Percentiles rank a stretch among this genome's conserved stretches.
These are phyloP conservation scores for Rhynchosporium agropyri DNA, from an alignment of 2,329 filamentous ascomycete species.

Conservation along the genomic window DNA sequence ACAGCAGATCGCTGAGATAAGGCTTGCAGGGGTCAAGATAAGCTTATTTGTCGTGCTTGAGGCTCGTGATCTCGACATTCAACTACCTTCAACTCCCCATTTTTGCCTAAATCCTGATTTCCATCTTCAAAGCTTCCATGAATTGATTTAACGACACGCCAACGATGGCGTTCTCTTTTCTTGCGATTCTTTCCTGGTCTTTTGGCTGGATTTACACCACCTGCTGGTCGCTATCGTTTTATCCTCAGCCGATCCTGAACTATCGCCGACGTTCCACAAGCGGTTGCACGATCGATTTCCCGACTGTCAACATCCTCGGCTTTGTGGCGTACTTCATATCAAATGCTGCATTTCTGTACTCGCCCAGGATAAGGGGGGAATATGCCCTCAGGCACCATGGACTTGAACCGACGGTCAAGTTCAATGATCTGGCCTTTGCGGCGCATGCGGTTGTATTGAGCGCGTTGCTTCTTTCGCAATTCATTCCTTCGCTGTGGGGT, in stretches of 20 bases:
- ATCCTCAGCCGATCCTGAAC: conserved; percentile 87
- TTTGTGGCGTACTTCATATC: conserved; percentile 78
- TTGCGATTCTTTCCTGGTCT: conserved; percentile 55
- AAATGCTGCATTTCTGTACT: conserved; percentile 76
- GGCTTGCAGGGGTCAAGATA: conserved; percentile 16
- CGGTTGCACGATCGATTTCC: conserved; percentile 88
- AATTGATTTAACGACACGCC: conserved; percentile 20
- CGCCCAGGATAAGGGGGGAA: conserved; percentile 73
- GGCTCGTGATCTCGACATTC: conserved; percentile 1
- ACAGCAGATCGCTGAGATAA: background rate
- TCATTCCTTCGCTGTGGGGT: conserved; percentile 72
- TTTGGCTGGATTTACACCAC: conserved; percentile 77
- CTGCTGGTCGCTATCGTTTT: conserved; percentile 88
- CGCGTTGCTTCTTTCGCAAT: conserved; percentile 74
- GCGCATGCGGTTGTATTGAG: conserved; percentile 77
- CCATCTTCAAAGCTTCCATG: conserved; percentile 15
- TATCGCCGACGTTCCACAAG: conserved; percentile 73
- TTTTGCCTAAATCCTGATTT: background rate
- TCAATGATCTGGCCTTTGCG: conserved; percentile 91
- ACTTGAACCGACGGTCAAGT: conserved; percentile 78
- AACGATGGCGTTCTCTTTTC: conserved; percentile 44
- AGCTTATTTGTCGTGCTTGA: conserved; percentile 8
- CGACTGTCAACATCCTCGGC: conserved; percentile 70
- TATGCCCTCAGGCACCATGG: conserved; percentile 80
- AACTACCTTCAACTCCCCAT: background rate